These are phyloP conservation scores for Angophora floribunda DNA, from an alignment of 345 rosid species.

Conservation along the genomic window DNA sequence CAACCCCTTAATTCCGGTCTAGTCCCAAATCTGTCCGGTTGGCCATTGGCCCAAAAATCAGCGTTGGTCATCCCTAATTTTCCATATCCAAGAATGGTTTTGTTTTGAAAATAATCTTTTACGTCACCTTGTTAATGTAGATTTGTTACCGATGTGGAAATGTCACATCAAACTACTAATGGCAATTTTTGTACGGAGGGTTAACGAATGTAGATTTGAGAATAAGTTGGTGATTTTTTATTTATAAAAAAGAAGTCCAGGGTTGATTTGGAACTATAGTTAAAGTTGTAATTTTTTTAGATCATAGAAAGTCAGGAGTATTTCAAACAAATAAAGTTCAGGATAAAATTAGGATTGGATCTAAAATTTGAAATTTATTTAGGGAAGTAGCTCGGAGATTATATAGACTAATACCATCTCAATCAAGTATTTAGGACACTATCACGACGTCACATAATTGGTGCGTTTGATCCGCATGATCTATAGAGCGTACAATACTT, in stretches of 20 bases:
- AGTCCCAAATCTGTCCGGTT: background rate
- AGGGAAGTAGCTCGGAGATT: background rate
- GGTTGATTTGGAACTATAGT: background rate
- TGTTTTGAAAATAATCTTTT: background rate
- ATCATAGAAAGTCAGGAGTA: too few species aligned
- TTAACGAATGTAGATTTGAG: background rate
- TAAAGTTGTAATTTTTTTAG: too few species aligned
- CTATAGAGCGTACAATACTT: background rate
- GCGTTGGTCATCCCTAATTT: background rate
- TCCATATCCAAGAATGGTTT: background rate
- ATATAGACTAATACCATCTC: background rate
- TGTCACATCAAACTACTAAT: rapidly evolving
- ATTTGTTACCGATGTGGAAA: background rate
- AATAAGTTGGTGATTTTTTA: background rate
- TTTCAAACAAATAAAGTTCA: background rate
- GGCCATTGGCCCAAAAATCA: background rate
- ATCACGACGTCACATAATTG: background rate
- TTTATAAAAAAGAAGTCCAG: background rate
- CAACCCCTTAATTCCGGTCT: background rate
- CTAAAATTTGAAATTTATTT: background rate
- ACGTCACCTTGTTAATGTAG: background rate
- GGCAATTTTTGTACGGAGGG: background rate
- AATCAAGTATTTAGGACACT: background rate
- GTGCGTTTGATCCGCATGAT: background rate
- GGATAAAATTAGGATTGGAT: rapidly evolving